phyloP scores from a whole-genome alignment of 768 basidiomycete species.

The Kwoniella europaea region DNA sequence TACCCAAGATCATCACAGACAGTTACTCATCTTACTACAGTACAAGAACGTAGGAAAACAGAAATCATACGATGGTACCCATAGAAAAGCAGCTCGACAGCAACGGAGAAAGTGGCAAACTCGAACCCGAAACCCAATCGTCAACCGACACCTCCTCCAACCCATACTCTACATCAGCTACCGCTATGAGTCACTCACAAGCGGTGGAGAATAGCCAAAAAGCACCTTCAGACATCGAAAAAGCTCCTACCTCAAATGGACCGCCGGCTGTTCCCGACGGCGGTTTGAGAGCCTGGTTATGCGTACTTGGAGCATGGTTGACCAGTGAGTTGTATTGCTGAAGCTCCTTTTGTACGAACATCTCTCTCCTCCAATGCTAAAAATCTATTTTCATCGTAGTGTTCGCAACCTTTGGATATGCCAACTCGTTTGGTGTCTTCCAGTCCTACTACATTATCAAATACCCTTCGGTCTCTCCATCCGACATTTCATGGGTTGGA shows the following conservation, averaged over 20 bases:
- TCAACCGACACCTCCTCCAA: neutral
- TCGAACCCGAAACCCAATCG: neutral
- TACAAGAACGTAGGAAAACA: neutral
- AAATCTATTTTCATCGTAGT: slow-evolving; percentile 12
- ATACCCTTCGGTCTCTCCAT: slow-evolving; percentile 50
- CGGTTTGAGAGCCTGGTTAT: slow-evolving; percentile 26
- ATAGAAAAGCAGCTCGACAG: too few species aligned
- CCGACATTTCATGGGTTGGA: slow-evolving; percentile 59
- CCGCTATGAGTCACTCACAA: too few species aligned
- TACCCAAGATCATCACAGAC: neutral
- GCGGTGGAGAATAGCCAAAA: neutral
- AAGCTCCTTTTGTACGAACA: neutral
- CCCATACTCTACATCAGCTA: neutral
- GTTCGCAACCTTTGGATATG: slow-evolving; percentile 43
- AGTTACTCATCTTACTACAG: neutral
- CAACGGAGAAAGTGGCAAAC: too few species aligned
- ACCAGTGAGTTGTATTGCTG: slow-evolving; percentile 7
- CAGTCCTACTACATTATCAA: slow-evolving; percentile 58
- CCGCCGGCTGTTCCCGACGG: slow-evolving; percentile 27
- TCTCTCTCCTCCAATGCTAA: neutral
- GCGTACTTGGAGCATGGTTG: slow-evolving; percentile 21
- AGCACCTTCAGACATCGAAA: slow-evolving; percentile 1
- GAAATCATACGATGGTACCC: too few species aligned
- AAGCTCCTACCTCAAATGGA: neutral
- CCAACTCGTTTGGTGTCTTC: slow-evolving; percentile 59